Evolutionary conservation across 2,329 filamentous ascomycete species (phyloP).

Genomic region (Basipetospora sp.): DNA sequence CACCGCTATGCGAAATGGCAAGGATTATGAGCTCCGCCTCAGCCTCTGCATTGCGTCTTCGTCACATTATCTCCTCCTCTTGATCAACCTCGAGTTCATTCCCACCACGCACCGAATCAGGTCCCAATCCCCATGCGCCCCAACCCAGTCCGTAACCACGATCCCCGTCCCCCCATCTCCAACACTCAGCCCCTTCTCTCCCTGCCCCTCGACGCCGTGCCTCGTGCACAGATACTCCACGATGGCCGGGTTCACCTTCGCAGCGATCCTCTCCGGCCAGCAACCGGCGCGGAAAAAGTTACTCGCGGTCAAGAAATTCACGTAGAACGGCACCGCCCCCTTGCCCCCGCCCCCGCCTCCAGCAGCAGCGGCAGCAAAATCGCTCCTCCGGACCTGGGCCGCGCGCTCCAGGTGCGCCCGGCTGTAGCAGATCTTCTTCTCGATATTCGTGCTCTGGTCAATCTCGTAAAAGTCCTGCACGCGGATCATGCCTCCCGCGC

Average conservation of each 20-base stretch:
- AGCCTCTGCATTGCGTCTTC: too few species aligned
- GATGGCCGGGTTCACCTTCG: conserved; percentile 67
- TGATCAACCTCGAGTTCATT: conserved; percentile 62
- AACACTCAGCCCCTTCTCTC: conserved; percentile 33
- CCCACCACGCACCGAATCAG: conserved; percentile 73
- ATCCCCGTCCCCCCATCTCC: conserved; percentile 71
- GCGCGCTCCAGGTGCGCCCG: conserved; percentile 65
- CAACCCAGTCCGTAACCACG: conserved; percentile 88
- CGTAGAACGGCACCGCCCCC: conserved; percentile 48
- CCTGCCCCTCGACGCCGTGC: conserved; percentile 38
- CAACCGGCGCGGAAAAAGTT: conserved; percentile 88
- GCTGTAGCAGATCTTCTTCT: conserved; percentile 62
- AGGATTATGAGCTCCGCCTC: too few species aligned
- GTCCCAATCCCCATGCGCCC: conserved; percentile 77
- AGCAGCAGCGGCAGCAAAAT: too few species aligned
- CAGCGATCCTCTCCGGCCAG: conserved; percentile 87
- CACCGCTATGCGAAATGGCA: too few species aligned
- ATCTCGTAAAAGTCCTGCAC: conserved; percentile 95
- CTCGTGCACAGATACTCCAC: conserved; percentile 45
- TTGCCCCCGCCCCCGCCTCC: conserved; percentile 7
- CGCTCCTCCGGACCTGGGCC: too few species aligned
- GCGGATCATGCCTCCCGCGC: conserved; percentile 57
- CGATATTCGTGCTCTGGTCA: conserved; percentile 56
- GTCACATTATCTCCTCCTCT: conserved; percentile 17
- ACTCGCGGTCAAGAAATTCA: conserved; percentile 82